These are phyloP conservation scores for Penicillium lividum DNA, from an alignment of 495 filamentous ascomycete species.

Conservation along the genomic window DNA sequence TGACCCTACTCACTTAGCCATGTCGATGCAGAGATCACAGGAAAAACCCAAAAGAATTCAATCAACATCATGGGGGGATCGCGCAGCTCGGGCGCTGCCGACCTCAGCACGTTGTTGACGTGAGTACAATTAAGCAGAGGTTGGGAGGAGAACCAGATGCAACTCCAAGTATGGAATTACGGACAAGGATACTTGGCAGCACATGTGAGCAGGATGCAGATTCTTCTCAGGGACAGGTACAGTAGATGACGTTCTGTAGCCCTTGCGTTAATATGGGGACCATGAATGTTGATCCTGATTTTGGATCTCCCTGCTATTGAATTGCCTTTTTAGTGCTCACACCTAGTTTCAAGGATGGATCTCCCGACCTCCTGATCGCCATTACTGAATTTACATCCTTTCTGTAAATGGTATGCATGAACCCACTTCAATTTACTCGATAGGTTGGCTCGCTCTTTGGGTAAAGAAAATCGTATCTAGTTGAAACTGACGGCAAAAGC, in stretches of 20 bases:
- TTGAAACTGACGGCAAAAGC: neutral
- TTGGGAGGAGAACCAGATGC: neutral
- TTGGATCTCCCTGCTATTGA: neutral
- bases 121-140: neutral
- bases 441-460: neutral
- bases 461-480: neutral
- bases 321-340: neutral
- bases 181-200: neutral
- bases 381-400: neutral
- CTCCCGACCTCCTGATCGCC: neutral
- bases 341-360: neutral
- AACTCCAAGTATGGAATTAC: neutral
- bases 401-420: neutral
- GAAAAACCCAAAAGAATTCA: slow-evolving; percentile 12
- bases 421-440: neutral
- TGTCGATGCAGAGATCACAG: slow-evolving; percentile 14
- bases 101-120: slow-evolving; percentile 8
- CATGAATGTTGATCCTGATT: slow-evolving; percentile 1
- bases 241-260: slow-evolving; percentile 1
- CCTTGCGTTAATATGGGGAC: neutral
- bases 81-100: slow-evolving; percentile 7
- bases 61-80: slow-evolving; percentile 4
- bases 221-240: neutral
- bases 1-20: slow-evolving; percentile 13
- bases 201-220: neutral